Evolutionary conservation across 768 basidiomycete genomes (phyloP).

Genomic region (Phaffia tasmanica): DNA sequence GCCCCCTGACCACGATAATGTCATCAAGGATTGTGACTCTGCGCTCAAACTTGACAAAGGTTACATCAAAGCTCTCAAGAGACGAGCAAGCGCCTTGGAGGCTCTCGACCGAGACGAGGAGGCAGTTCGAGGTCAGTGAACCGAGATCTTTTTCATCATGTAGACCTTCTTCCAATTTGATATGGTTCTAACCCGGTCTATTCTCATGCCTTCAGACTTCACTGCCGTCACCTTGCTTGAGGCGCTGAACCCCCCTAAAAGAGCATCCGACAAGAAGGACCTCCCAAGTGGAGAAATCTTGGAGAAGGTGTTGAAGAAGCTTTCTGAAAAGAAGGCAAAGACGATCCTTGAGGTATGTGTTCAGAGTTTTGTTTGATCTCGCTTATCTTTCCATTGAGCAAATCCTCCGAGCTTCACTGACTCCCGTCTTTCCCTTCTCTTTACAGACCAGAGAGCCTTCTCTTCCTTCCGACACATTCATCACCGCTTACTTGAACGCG

Average conservation of each 20-base stretch:
- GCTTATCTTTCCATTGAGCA: neutral
- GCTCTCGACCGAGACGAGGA: conserved; percentile 61
- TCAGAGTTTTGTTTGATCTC: neutral
- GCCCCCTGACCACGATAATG: conserved; percentile 69
- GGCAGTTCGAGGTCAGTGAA: conserved; percentile 58
- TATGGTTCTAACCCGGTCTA: neutral
- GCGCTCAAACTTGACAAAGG: conserved; percentile 69
- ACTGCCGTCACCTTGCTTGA: conserved; percentile 94
- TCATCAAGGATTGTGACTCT: conserved; percentile 75
- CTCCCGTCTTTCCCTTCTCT: neutral
- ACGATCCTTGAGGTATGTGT: conserved; percentile 53
- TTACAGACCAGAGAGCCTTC: conserved; percentile 60
- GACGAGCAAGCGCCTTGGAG: conserved; percentile 77
- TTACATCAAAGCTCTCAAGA: conserved; percentile 74
- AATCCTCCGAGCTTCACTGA: neutral
- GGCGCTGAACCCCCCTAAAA: conserved; percentile 48
- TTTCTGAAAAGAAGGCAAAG: conserved; percentile 60
- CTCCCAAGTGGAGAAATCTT: conserved; percentile 64
- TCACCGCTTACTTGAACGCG: conserved; percentile 90
- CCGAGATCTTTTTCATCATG: neutral
- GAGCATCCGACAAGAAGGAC: conserved; percentile 43
- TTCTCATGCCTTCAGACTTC: conserved; percentile 51
- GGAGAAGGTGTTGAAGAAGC: conserved; percentile 80
- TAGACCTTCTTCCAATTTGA: neutral
- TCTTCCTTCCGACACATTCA: conserved; percentile 80